These are phyloP conservation scores for Sporisorium graminicola DNA, from an alignment of 1,284 basidiomycete species.

Conservation along the genomic window DNA sequence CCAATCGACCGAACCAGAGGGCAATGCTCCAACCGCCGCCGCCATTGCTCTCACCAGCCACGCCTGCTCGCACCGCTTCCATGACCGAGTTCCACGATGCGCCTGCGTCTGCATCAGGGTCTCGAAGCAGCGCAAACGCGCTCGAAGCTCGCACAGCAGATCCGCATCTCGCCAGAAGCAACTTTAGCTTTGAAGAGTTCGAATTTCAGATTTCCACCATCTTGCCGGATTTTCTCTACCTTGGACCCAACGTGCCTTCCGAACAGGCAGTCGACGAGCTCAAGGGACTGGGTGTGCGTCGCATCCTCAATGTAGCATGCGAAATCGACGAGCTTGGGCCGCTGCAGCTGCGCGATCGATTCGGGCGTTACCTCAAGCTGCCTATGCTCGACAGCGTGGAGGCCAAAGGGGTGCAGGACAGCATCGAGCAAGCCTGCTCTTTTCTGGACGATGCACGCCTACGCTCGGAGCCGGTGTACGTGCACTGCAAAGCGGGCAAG, in stretches of 20 bases:
- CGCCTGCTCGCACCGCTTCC: not conserved
- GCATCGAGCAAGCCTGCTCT: conserved; percentile 85
- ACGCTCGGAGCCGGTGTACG: conserved; percentile 88
- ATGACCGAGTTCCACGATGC: not conserved
- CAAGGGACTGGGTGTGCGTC: conserved; percentile 80
- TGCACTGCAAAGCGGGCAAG: conserved; percentile 97
- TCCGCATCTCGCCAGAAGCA: conserved; percentile 7
- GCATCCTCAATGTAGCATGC: conserved; percentile 89
- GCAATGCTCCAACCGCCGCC: conserved; percentile 5
- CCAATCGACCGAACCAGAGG: conserved; percentile 11
- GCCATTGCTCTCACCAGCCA: conserved; percentile 6
- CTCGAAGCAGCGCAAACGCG: not conserved
- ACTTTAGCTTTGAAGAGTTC: conserved; percentile 20
- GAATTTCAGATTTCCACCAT: conserved; percentile 72
- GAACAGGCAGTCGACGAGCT: conserved; percentile 82
- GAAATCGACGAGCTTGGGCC: conserved; percentile 72
- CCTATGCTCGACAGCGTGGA: conserved; percentile 95
- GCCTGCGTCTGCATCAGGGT: not conserved
- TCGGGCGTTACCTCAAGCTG: conserved; percentile 85
- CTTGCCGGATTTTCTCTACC: conserved; percentile 87
- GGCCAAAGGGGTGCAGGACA: conserved; percentile 86
- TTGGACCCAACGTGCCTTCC: conserved; percentile 87
- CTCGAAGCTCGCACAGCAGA: not conserved
- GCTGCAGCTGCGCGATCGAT: conserved; percentile 67
- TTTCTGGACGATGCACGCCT: conserved; percentile 90